Percentiles rank a stretch among this genome's conserved stretches.
Conservation (phyloP, 1,284 basidiomycete genomes). For the Porodaedalea pini region DNA sequence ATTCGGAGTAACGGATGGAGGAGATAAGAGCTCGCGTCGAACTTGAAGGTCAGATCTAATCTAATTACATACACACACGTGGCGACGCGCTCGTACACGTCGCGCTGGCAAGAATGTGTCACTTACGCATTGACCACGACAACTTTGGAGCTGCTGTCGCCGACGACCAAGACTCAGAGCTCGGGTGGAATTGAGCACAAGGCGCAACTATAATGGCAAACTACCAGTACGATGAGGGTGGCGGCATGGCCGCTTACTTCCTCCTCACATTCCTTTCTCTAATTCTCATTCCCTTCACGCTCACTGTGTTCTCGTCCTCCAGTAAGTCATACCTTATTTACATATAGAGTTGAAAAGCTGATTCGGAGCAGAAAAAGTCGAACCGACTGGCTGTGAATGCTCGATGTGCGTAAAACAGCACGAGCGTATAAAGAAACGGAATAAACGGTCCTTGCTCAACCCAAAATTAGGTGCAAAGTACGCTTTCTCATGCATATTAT, state of each 20-base stretch:
- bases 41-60: background rate
- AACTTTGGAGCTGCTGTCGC: too few species aligned
- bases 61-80: conserved; percentile 2
- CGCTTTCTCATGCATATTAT: conserved; percentile 24
- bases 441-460: conserved; percentile 42
- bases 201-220: conserved; percentile 53
- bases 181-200: conserved; percentile 1
- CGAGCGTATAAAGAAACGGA: conserved; percentile 41
- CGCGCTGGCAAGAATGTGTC: conserved; percentile 17
- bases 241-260: conserved; percentile 88
- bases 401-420: conserved; percentile 60
- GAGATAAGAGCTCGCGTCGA: background rate
- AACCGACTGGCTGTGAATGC: conserved; percentile 58
- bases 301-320: conserved; percentile 41
- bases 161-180: conserved; percentile 9
- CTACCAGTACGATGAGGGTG: conserved; percentile 86
- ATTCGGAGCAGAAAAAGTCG: conserved; percentile 25
- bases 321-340: conserved; percentile 34
- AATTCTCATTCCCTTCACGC: conserved; percentile 72
- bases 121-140: background rate
- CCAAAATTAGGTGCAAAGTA: conserved; percentile 46
- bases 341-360: background rate
- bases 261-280: conserved; percentile 82
- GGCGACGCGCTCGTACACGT: background rate
- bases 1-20: background rate